Percentiles rank a stretch among this genome's conserved stretches.
Evolutionary conservation across 2,329 filamentous ascomycete species (phyloP).

Genomic region (Ascochyta koolunga): DNA sequence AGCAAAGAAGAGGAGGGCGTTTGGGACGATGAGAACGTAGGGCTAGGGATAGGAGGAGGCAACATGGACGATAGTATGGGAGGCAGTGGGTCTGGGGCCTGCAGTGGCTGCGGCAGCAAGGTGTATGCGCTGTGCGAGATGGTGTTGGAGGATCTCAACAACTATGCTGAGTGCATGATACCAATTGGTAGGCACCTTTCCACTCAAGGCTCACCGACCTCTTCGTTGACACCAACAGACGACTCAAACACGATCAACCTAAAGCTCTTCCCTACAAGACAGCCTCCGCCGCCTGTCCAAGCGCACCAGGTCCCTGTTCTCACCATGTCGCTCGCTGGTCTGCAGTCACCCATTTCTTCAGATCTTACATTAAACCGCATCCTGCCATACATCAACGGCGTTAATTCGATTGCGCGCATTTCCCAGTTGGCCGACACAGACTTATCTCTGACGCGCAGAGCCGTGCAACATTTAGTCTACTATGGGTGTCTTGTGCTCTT

Average conservation of each 20-base stretch:
- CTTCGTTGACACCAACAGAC: constrained; percentile 59
- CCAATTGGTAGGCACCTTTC: constrained; percentile 70
- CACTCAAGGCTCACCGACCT: neutral
- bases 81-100: constrained; percentile 30
- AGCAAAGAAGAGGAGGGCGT: constrained; percentile 61
- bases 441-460: constrained; percentile 82
- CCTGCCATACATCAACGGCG: constrained; percentile 85
- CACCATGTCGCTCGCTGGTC: constrained; percentile 56
- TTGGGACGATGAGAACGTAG: constrained; percentile 37
- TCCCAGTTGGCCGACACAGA: constrained; percentile 85
- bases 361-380: constrained; percentile 80
- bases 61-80: constrained; percentile 14
- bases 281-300: constrained; percentile 76
- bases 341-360: constrained; percentile 61
- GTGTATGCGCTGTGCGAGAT: constrained; percentile 79
- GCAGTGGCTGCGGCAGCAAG: constrained; percentile 53
- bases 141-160: constrained; percentile 90
- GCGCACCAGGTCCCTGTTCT: constrained; percentile 90
- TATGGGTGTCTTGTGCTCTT: constrained; percentile 90
- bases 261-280: constrained; percentile 88
- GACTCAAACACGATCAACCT: constrained; percentile 95
- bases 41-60: constrained; percentile 9
- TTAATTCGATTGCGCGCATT: constrained; percentile 87
- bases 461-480: constrained; percentile 87
- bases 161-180: constrained; percentile 98